Evolutionary conservation across 2,329 filamentous ascomycete species (phyloP).

Genomic region (Paecilomyces niveus): DNA sequence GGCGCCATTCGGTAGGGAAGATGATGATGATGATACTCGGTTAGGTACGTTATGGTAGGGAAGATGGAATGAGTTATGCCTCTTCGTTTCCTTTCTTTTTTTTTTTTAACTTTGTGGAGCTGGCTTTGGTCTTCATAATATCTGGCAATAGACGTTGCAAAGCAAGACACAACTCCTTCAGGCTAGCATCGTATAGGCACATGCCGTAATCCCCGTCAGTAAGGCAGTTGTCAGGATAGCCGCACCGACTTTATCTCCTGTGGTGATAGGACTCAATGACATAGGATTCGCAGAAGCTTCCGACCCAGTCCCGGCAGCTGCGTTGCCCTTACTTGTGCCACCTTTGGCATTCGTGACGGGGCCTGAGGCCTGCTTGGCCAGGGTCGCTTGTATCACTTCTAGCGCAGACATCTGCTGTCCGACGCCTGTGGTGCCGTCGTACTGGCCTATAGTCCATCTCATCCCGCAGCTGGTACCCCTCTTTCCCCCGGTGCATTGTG

Average conservation of each 20-base stretch:
- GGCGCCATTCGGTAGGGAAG: not conserved
- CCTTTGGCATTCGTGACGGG: constrained; percentile 42
- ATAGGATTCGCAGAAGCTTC: constrained; percentile 4
- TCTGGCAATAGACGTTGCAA: not conserved
- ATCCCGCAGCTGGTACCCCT: constrained; percentile 34
- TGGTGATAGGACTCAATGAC: constrained; percentile 11
- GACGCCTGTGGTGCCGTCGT: constrained; percentile 26
- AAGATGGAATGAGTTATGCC: too few species aligned
- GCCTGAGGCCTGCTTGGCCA: constrained; percentile 32
- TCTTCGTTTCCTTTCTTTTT: not conserved
- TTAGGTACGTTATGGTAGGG: not conserved
- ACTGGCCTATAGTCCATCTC: constrained; percentile 26
- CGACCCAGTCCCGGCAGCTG: constrained; percentile 25
- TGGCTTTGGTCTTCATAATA: too few species aligned
- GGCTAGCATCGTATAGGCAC: constrained; percentile 1
- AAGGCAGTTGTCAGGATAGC: constrained; percentile 23
- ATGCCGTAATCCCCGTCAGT: constrained; percentile 9
- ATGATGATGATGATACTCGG: not conserved
- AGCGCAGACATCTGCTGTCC: constrained; percentile 32
- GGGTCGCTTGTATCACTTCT: constrained; percentile 55
- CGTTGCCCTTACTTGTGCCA: constrained; percentile 46
- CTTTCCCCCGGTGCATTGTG: constrained; percentile 15
- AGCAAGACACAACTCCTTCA: not conserved
- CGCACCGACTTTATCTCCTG: constrained; percentile 20
- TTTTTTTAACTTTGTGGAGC: too few species aligned